phyloP scores from a whole-genome alignment of 306 rosid species.

The Cercis canadensis region DNA sequence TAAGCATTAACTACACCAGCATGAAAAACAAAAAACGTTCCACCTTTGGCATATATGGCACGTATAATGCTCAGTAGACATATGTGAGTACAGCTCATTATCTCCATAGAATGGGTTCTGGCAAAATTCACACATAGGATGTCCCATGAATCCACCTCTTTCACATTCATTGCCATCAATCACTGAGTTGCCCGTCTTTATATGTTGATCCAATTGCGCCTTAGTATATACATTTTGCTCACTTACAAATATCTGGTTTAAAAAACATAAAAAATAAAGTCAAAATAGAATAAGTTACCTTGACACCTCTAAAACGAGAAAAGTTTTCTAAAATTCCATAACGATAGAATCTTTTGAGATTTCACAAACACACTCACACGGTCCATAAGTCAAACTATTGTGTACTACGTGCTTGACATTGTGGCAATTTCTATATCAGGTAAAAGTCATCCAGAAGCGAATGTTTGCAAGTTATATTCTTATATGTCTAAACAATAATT shows the following conservation, averaged over 20 bases:
- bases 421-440: no score
- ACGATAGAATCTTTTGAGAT: no score
- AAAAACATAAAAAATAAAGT: not conserved
- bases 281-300: not conserved
- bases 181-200: constrained; percentile 57
- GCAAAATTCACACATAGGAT: constrained; percentile 67
- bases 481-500: no score
- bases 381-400: no score
- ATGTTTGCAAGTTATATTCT: no score
- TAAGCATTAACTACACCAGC: not conserved
- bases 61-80: constrained; percentile 65
- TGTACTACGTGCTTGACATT: no score
- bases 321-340: not conserved
- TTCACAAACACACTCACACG: no score
- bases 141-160: constrained; percentile 69
- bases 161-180: constrained; percentile 70
- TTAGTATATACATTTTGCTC: constrained; percentile 63
- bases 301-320: not conserved
- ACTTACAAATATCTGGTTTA: constrained; percentile 55
- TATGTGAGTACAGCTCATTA: constrained; percentile 63
- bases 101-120: constrained; percentile 61
- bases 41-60: constrained; percentile 70
- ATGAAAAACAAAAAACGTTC: not conserved
- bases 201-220: constrained; percentile 58
- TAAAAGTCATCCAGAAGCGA: no score